Conservation (phyloP, 306 rosid genomes). For the Prunus armeniaca region DNA sequence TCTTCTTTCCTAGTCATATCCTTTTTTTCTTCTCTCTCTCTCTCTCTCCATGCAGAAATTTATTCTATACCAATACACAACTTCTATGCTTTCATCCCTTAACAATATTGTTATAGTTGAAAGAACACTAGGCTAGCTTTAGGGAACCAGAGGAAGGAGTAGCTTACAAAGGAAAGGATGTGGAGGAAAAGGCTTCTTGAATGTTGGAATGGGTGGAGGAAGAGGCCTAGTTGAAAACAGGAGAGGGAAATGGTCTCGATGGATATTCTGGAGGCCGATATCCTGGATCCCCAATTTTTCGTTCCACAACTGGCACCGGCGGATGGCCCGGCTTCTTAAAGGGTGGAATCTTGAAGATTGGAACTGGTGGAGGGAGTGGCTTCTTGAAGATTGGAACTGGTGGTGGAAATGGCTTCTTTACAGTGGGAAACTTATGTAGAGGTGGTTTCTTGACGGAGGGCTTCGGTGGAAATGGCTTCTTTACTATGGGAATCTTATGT, state of each 20-base stretch:
- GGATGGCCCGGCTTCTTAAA: not conserved
- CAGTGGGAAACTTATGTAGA: not conserved
- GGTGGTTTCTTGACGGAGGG: constrained; percentile 12
- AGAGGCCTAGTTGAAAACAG: constrained; percentile 10
- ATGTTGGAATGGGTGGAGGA: not conserved
- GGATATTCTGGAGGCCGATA: no score
- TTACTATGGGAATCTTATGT: not conserved
- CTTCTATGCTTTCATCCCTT: not conserved
- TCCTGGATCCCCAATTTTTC: not conserved
- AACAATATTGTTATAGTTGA: not conserved
- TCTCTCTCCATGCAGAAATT: not conserved
- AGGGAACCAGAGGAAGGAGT: not conserved
- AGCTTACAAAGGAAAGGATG: constrained; percentile 8
- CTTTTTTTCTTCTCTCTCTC: no score
- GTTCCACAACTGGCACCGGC: constrained; percentile 4
- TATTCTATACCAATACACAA: not conserved
- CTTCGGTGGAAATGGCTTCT: not conserved
- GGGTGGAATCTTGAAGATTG: not conserved
- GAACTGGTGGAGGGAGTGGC: not conserved
- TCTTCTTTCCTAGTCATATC: not conserved
- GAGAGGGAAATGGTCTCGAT: not conserved
- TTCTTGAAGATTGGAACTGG: not conserved
- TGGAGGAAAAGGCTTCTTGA: constrained; percentile 11
- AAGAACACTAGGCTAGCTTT: not conserved
- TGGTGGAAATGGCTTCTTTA: not conserved